phyloP scores from a whole-genome alignment of 108 stramenopile genomes.

The Cyclotella choctawhatcheeana region DNA sequence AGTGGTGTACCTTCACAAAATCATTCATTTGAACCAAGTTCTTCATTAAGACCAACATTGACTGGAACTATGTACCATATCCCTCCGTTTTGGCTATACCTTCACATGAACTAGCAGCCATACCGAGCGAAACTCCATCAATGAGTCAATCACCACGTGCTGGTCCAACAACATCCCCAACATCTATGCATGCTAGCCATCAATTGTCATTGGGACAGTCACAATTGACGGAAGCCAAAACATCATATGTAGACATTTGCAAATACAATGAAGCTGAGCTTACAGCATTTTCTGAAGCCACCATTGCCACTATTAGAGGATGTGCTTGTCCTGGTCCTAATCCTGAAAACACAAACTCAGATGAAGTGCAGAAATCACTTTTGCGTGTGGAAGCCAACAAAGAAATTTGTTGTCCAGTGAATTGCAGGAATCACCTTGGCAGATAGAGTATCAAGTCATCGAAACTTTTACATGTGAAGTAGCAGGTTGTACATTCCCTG shows the following conservation, averaged over 20 bases:
- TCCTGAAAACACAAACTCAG: too few relatives aligned
- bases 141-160: not conserved
- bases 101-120: too few relatives aligned
- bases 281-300: not conserved
- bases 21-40: too few relatives aligned
- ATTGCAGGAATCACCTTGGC: conserved; percentile 1
- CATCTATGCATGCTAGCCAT: too few relatives aligned
- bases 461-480: not conserved
- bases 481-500: not conserved
- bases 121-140: too few relatives aligned
- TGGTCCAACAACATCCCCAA: not conserved
- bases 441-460: conserved; percentile 2
- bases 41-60: too few relatives aligned
- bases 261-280: not conserved
- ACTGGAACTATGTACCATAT: too few relatives aligned
- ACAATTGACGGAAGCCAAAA: not conserved
- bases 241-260: conserved; percentile 6
- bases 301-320: not conserved
- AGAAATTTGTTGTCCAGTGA: not conserved
- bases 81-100: too few relatives aligned
- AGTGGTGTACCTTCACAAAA: too few relatives aligned
- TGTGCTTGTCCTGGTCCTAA: not conserved
- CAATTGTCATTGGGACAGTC: not conserved
- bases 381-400: not conserved
- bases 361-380: not conserved